Evolutionary conservation across 257 asterid genomes (phyloP).

Genomic region (Linaria vulgaris): DNA sequence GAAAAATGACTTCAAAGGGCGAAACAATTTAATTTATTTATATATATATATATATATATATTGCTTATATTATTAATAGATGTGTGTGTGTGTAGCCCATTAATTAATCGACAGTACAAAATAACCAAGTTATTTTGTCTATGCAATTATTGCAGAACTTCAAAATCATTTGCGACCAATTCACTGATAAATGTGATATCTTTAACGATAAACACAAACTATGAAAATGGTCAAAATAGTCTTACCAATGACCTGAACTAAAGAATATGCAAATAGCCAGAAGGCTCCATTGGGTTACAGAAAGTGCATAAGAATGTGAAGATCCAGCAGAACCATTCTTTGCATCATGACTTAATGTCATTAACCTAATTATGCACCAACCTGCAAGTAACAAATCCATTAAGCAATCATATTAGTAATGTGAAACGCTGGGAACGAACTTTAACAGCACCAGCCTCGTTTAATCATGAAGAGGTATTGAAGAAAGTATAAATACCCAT

Average conservation of each 20-base stretch:
- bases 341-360: slow-evolving; percentile 38
- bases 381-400: slow-evolving; percentile 43
- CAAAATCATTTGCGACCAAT: neutral
- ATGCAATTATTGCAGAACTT: neutral
- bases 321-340: slow-evolving; percentile 30
- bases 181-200: too few relatives aligned
- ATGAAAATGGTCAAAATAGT: slow-evolving; percentile 16
- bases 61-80: too few relatives aligned
- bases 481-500: neutral
- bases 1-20: slow-evolving; percentile 25
- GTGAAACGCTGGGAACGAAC: neutral
- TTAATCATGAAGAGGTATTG: neutral
- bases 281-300: slow-evolving; percentile 84
- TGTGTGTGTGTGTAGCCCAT: too few relatives aligned
- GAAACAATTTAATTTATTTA: too few relatives aligned
- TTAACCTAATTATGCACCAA: slow-evolving; percentile 71
- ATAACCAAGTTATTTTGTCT: slow-evolving; percentile 2
- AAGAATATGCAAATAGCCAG: slow-evolving; percentile 81
- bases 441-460: slow-evolving; percentile 4
- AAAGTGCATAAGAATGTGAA: slow-evolving; percentile 58
- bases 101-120: too few relatives aligned
- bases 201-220: slow-evolving; percentile 12
- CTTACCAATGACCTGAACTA: slow-evolving; percentile 95
- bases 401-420: slow-evolving; percentile 23
- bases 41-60: too few relatives aligned